A percentile compares a stretch with the other conserved stretches of the same genome.
Conservation (phyloP, 306 rosid genomes). For the Sechiopsis laciniata region DNA sequence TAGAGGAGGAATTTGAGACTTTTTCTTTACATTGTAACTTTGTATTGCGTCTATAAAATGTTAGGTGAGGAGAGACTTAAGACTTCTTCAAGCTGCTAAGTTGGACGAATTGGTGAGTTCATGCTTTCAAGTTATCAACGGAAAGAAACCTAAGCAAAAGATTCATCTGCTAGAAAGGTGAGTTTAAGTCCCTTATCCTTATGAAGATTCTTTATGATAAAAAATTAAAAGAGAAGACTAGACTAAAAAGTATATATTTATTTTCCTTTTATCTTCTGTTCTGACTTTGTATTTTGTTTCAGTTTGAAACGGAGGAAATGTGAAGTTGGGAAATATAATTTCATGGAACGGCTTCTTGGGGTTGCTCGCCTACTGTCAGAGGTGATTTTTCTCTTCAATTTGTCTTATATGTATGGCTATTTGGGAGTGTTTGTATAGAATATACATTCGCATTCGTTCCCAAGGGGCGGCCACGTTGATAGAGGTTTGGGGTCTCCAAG, state of each 20-base stretch:
- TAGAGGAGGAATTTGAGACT: background rate
- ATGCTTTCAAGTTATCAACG: constrained; percentile 57
- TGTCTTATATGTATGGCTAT: constrained; percentile 5
- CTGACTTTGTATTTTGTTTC: constrained; percentile 19
- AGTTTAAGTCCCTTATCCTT: background rate
- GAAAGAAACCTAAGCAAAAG: constrained; percentile 70
- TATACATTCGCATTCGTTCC: too few species aligned
- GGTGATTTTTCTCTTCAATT: constrained; percentile 37
- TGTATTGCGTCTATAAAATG: constrained; percentile 12
- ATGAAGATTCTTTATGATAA: background rate
- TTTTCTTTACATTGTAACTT: background rate
- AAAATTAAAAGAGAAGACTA: background rate
- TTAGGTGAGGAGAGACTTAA: constrained; percentile 76
- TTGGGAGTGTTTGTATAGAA: background rate
- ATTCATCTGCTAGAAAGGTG: constrained; percentile 73
- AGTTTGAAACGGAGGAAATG: constrained; percentile 82
- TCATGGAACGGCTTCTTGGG: constrained; percentile 77
- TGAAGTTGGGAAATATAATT: constrained; percentile 47
- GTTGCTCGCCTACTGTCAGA: constrained; percentile 60
- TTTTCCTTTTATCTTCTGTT: constrained; percentile 18
- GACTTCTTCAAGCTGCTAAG: constrained; percentile 50
- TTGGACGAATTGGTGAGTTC: constrained; percentile 62
- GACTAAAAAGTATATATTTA: background rate
- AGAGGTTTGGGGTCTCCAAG: too few species aligned
- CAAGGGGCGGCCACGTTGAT: too few species aligned